Evolutionary conservation across 352 stramenopile species (phyloP), one percentile per base, ranked within the genome.

Genomic region (Globisporangium irregulare): DNA sequence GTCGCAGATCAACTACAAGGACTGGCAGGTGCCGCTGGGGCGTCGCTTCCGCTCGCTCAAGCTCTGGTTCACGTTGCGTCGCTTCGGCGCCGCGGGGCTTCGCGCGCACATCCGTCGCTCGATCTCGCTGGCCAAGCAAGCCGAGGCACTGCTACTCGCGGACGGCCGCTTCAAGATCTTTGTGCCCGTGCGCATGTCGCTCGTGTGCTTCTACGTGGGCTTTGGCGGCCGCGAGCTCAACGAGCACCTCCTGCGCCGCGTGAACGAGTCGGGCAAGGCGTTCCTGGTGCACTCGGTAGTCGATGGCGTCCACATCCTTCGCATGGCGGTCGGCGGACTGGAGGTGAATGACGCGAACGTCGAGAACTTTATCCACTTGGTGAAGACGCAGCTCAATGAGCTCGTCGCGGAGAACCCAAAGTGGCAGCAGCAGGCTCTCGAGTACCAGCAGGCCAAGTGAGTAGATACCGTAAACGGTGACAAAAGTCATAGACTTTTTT

Each of bases 221-320:
- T 82, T 86, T 29, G 77, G 73, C 20, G 78, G 72, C 34, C 74
- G 79, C 15, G 78, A 82, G 18, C 56, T 81, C 38, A 87, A 76
- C 36, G 77, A 87, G 67, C 66, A 71, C 43, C 63, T 90, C 22
- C 75, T 92, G 38, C 78, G 83, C 34, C 72, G 72, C 4, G 81
- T 89, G 38, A 48, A 48, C 38, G 38, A 48, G 38, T 48, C 38
- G 14, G 38, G 84, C 46, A 81, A 86, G 69, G 66, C 67, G 8
- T 92, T 92, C 61, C 58, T 90, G 41, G 82, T 90, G 51, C 81
- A 90, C 69, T 90, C 84, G 1, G 80, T 90, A 10, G 74, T 92
- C 38, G 80, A 88, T 53, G 71, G 69, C 22, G 68, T 75, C 43
- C 70, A 87, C 64, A 81, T 91, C 56, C 60, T 92, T 48, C 79